These are phyloP conservation scores for Nissolia schottii DNA, from an alignment of 306 rosid species.

Conservation along the genomic window DNA sequence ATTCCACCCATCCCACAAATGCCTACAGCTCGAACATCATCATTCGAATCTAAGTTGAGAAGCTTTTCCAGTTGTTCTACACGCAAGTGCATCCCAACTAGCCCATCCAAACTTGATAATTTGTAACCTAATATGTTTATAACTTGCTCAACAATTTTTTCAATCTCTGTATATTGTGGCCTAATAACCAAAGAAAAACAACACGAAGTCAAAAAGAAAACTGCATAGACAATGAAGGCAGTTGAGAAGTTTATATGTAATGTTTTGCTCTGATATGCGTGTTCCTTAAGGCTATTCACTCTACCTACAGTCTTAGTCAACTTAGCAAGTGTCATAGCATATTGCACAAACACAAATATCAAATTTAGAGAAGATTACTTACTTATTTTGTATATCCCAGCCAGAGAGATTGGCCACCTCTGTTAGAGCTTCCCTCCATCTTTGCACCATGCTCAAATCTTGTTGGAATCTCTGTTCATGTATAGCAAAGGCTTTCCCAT, in stretches of 20 bases:
- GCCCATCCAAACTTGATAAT: not conserved
- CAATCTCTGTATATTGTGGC: not conserved
- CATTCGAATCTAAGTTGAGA: not conserved
- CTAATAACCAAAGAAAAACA: not conserved
- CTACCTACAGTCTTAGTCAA: not conserved
- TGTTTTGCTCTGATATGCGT: too few species aligned
- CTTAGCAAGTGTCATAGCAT: not conserved
- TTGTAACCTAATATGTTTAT: not conserved
- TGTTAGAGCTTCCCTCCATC: not conserved
- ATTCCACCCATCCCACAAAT: constrained; percentile 23
- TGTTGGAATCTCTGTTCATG: not conserved
- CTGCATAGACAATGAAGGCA: not conserved
- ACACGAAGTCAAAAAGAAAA: not conserved
- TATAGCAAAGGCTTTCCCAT: not conserved
- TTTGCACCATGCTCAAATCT: not conserved
- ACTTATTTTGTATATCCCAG: constrained; percentile 1
- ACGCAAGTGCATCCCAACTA: constrained; percentile 16
- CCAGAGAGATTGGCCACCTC: not conserved
- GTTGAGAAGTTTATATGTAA: not conserved
- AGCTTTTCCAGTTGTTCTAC: constrained; percentile 5
- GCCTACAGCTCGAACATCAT: not conserved
- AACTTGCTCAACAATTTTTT: not conserved
- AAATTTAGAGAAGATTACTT: not conserved
- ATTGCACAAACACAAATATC: not conserved
- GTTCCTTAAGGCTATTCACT: not conserved